Base-by-base conservation (phyloP, 306 rosid species). In the Pyrus betulifolia region DNA sequence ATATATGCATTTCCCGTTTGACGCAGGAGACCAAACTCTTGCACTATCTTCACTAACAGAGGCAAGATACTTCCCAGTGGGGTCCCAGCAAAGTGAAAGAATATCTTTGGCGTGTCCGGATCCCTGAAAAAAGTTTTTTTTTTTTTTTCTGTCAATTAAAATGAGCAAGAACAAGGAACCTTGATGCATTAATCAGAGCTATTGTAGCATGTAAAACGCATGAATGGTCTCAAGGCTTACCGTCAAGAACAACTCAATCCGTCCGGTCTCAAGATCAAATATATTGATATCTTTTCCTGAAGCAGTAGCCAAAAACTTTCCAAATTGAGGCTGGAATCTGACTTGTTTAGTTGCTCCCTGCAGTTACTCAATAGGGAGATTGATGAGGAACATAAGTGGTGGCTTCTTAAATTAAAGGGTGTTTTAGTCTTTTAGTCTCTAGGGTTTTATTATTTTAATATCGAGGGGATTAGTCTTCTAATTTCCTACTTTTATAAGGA, bases 261-360 rank as follows among this genome's bases (percentile, higher is more conserved):
- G 62, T 69, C 49, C 58, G 38, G 76, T 79, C 80, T 88, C 87
- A 25, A 80, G 58, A 86, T 88, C 96, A 86, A 88, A 30, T 72
- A 85, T 8, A 72, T 78, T 78, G 75, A 88, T 40, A 35, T 1
- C 58, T 72, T 83, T 88, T 85, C 80, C 84, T 0, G 86, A 70
- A 62, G 86, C 81, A 76, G 91, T 71, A 67, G 93, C 93, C 60
- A 86, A 72, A 80, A 74, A 28, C 49, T 76, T 78, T 72, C 88
- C 96, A 74, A 19, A 40, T 38, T 9, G 79, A 54, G 88, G 93
- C 81, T 90, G 89, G 80, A 90, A 90, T 67, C 93, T 84, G 74
- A 88, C 87, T 66, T 82, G 88, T 70, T 82, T 84, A 69, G 80
- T 86, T 12, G 88, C 96, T 67, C 92, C 92, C 91, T 88, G 82